A percentile compares a stretch with the other conserved stretches of the same genome.
phyloP scores from a whole-genome alignment of 2,329 filamentous ascomycete species.

The Colletotrichum abscissum region DNA sequence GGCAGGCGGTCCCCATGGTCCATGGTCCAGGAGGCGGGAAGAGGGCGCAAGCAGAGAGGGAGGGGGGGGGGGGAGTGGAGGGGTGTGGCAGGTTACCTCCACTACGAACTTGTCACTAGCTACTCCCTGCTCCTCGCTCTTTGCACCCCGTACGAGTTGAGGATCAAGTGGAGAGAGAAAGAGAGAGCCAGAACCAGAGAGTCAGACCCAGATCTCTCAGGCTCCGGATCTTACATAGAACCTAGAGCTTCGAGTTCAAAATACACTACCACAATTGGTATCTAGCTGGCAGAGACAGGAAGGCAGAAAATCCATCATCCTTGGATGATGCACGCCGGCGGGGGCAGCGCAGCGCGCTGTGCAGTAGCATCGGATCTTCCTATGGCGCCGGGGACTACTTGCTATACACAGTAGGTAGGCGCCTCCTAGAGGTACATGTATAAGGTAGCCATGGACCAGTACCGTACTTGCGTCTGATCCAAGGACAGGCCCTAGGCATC shows the following conservation, averaged over 20 bases:
- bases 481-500: neutral
- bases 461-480: neutral
- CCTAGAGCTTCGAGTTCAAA: neutral
- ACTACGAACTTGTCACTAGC: neutral
- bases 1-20: slow-evolving; percentile 10
- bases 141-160: neutral
- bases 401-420: neutral
- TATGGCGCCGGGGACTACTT: slow-evolving; percentile 8
- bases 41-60: slow-evolving; percentile 1
- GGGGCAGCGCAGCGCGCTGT: slow-evolving; percentile 17
- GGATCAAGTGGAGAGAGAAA: neutral
- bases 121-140: neutral
- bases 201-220: neutral
- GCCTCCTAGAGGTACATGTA: neutral
- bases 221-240: neutral
- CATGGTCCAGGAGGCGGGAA: slow-evolving; percentile 13
- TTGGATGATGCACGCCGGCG: slow-evolving; percentile 23
- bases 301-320: slow-evolving; percentile 17
- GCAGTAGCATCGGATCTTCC: slow-evolving; percentile 32
- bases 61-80: neutral
- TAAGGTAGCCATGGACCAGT: neutral
- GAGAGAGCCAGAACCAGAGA: neutral
- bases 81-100: slow-evolving; percentile 3
- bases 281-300: neutral
- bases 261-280: neutral